Base-by-base conservation (phyloP, 208 protist species). In the Herpetomonas muscarum region DNA sequence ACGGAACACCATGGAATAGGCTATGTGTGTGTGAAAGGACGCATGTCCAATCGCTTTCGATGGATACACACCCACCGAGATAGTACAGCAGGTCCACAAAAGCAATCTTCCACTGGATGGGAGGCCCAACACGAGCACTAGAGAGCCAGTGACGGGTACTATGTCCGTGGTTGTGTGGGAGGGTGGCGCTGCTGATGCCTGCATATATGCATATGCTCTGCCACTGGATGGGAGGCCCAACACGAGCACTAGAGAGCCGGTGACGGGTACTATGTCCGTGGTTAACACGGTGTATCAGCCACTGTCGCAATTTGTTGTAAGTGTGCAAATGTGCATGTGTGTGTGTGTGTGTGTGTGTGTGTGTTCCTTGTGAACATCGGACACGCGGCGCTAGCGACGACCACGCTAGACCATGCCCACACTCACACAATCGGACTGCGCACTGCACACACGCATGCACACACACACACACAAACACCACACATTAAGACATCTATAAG, bases 191-290 rank as follows among this genome's bases (percentile, higher is more conserved):
- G 25, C n/a, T n/a, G 1, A 44, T 22, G 17, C n/a, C n/a, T n/a
- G n/a, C n/a, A n/a, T n/a, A n/a, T n/a, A n/a, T n/a, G n/a, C n/a
- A n/a, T n/a, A n/a, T n/a, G n/a, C n/a, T 85, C 78, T 85, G 28
- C 74, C 78, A 85, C 74, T 50, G 79, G 66, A 81, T n/a, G 73
- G 78, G 78, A 85, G 78, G 78, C 78, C 74, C 78, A 36, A 80
- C 74, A 85, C 60, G 61, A 60, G 78, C 78, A 85, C 64, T 46
- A 42, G 55, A 54, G 49, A 64, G 64, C 56, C 61, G 50, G 68
- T 76, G 74, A 55, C 42, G 79, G 79, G 79, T 85, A 85, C 79
- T 85, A 85, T 85, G 79, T 85, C 67, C 26, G 10, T 28, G 1
- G 17, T 7, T 22, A n/a, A n/a, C n/a, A n/a, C n/a, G n/a, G n/a